A percentile compares a stretch with the other conserved stretches of the same genome.
phyloP scores from a whole-genome alignment of 208 protist genomes.

The Crithidia mellificae region DNA sequence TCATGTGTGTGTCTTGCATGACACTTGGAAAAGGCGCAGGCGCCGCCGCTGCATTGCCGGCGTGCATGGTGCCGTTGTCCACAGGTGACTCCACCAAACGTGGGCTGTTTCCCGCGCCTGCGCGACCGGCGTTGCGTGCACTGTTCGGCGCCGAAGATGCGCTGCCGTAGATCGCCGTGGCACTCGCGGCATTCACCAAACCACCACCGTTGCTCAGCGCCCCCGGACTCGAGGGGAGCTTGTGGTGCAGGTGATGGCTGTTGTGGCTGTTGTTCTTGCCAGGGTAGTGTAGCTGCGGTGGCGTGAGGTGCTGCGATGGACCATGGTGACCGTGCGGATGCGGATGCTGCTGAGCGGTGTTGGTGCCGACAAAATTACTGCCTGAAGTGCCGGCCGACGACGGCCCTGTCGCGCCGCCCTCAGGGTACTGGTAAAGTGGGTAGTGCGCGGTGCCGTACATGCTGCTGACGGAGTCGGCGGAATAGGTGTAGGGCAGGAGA shows the following conservation, averaged over 20 bases:
- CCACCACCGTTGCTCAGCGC: background rate
- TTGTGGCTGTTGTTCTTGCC: background rate
- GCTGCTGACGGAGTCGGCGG: constrained; percentile 40
- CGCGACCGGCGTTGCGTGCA: background rate
- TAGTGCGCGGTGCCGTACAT: constrained; percentile 50
- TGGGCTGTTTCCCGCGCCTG: background rate
- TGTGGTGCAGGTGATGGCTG: too few relatives aligned
- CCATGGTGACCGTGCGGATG: constrained; percentile 3
- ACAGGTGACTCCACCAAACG: constrained; percentile 19
- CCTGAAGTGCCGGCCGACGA: background rate
- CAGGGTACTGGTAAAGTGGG: constrained; percentile 41
- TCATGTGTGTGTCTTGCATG: constrained; percentile 27
- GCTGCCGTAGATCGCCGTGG: background rate
- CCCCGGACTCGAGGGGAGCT: background rate
- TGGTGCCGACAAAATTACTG: background rate
- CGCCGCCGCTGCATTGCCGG: background rate
- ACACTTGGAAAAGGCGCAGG: background rate
- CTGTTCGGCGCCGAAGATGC: background rate
- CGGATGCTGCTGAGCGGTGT: background rate
- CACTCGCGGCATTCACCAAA: background rate
- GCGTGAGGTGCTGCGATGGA: too few relatives aligned
- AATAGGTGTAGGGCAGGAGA: constrained; percentile 42
- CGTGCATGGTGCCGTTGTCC: too few relatives aligned
- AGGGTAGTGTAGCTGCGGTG: background rate
- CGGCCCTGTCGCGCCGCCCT: background rate